Evolutionary conservation across 805 yeast genomes (phyloP), one percentile per base, ranked within the genome.

Genomic region (Starmerella powellii): DNA sequence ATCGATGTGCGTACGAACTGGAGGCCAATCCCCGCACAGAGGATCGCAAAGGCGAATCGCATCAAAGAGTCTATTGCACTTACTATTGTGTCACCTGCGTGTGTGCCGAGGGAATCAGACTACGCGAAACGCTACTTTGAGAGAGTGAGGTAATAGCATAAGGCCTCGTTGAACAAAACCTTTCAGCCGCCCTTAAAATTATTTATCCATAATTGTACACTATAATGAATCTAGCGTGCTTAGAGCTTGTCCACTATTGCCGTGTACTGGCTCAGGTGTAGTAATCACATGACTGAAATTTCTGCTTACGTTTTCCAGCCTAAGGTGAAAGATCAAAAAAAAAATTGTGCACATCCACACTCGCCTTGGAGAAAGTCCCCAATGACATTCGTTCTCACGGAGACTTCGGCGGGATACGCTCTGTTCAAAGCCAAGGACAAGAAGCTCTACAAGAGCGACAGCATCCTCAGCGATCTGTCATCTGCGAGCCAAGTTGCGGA

Each of bases 361-460:
- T 15, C 35, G 35, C 35, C 35, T 32, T 15, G 35, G 35, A 10
- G 35, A 32, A 17, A 32, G 35, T 32, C 21, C 15, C 13, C 43
- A 40, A 62, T 62, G 66, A 56, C 66, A 28, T 60, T 62, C 45
- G 57, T 88, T 60, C 76, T 88, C 63, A 82, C 97, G 48, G 98
- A 91, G 72, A 91, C 98, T 52, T 83, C 98, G 51, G 98, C 98
- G 40, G 98, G 98, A 61, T 91, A 91, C 65, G 98, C 98, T 61
- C 74, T 91, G 61, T 76, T 91, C 63, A 91, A 91, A 71, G 95
- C 96, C 45, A 80, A 95, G 51, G 97, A 91, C 73, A 91, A 91
- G 72, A 88, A 88, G 73, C 80, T 91, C 58, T 80, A 88, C 74
- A 88, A 87, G 70, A 78, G 91, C 20, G 63, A 80, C 42, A 62